Base-by-base conservation (phyloP, 495 filamentous ascomycete genomes). In the Acidiella bohemica region DNA sequence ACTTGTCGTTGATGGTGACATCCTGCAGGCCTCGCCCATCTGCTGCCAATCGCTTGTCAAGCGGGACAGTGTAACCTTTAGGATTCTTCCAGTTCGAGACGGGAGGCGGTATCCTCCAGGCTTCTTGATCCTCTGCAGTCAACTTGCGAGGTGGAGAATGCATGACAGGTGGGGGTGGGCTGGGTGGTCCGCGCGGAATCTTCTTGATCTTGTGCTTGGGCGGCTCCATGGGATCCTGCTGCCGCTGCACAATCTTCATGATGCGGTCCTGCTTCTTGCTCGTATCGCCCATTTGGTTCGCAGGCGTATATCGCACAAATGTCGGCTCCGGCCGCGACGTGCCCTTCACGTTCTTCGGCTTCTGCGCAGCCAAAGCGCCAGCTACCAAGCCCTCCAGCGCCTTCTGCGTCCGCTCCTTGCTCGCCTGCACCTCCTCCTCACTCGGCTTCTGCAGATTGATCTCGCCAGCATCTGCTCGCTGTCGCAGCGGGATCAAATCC, bases 71-170 rank as follows among this genome's bases (percentile, higher is more conserved):
- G 52, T 94, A 99, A 54, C 90, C 90, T 63, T 94, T 95, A 0
- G 88, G 83, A 53, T 99, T 99, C 72, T 99, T 99, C 90, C 90
- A 99, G 58, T 95, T 93, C 12, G 83, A 92, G 2, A 99, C 80
- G 0, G 92, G 80, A 0, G 90, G 88, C 0, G 90, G 86, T 24
- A 97, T 93, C 45, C 77, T 84, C 90, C 90, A 97, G 11, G 80
- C 81, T 59, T 95, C 90, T 62, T 96, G 92, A 51, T 99, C 90
- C 57, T 88, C 88, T 9, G 90, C 90, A 0, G 92, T 96, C 18
- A 97, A 71, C 59, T 96, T 96, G 44, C 90, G 67, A 2, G 90
- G 87, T 14, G 90, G 90, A 3, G 84, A 93, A 52, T 94, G 92
- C 76, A 99, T 84, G 29, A 99, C 72, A 4, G 90, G 92, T 32